Evolutionary conservation across 306 rosid species (phyloP).

Genomic region (Inga laurina): DNA sequence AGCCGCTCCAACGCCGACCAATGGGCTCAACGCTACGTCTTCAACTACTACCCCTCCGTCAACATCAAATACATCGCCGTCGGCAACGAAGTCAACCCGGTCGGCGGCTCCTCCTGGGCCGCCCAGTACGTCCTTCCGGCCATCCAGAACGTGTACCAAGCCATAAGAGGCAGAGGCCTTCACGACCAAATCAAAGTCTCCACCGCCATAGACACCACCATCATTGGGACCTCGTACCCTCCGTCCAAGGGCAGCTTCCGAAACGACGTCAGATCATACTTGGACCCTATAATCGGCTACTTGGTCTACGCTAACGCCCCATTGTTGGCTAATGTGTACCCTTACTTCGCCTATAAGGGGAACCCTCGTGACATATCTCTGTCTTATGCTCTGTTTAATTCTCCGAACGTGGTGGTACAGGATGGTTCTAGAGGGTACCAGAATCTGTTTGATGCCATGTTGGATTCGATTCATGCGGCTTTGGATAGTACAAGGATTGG

Average conservation of each 20-base stretch:
- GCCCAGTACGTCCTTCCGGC: constrained; percentile 45
- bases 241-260: constrained; percentile 65
- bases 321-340: constrained; percentile 58
- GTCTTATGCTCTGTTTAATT: constrained; percentile 54
- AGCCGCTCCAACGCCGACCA: constrained; percentile 33
- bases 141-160: constrained; percentile 37
- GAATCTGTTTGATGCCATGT: constrained; percentile 67
- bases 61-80: constrained; percentile 47
- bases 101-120: constrained; percentile 29
- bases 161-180: constrained; percentile 23
- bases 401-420: constrained; percentile 48
- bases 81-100: constrained; percentile 54
- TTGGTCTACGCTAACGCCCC: constrained; percentile 55
- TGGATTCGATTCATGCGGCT: constrained; percentile 56
- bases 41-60: constrained; percentile 41
- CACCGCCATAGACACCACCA: constrained; percentile 61
- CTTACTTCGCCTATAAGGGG: constrained; percentile 52
- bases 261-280: constrained; percentile 54
- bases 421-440: constrained; percentile 51
- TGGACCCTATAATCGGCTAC: constrained; percentile 62
- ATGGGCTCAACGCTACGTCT: constrained; percentile 40
- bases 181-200: constrained; percentile 55
- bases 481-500: constrained; percentile 57
- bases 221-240: constrained; percentile 61
- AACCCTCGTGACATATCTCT: constrained; percentile 58